phyloP scores from a whole-genome alignment of 352 stramenopile species.

The Phytophthora aleatoria region DNA sequence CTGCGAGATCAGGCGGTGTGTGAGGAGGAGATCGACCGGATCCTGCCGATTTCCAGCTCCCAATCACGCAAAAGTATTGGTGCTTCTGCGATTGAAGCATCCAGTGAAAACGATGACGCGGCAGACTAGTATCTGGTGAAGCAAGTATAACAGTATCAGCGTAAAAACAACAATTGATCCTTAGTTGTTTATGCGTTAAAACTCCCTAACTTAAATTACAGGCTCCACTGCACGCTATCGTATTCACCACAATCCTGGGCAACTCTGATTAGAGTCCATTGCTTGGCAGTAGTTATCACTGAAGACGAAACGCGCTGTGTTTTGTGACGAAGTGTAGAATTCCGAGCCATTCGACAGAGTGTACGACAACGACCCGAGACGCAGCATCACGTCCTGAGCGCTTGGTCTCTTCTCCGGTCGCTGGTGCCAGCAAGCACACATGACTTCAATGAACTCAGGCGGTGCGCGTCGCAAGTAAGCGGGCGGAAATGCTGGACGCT shows the following conservation, averaged over 20 bases:
- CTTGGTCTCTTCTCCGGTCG: slow-evolving; percentile 50
- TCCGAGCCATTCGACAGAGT: slow-evolving; percentile 45
- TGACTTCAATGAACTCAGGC: slow-evolving; percentile 67
- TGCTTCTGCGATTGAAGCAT: not conserved
- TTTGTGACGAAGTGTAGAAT: slow-evolving; percentile 37
- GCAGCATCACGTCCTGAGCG: slow-evolving; percentile 73
- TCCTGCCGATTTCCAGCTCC: slow-evolving; percentile 42
- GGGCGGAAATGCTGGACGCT: slow-evolving; percentile 56
- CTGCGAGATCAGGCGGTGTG: slow-evolving; percentile 53
- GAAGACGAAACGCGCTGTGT: slow-evolving; percentile 58
- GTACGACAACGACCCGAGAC: slow-evolving; percentile 64
- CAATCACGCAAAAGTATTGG: not conserved
- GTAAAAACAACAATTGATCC: not conserved
- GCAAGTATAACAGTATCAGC: not conserved
- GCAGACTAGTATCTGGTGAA: not conserved
- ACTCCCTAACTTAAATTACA: slow-evolving; percentile 17
- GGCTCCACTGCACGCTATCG: not conserved
- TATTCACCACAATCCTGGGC: slow-evolving; percentile 33
- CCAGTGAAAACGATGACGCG: not conserved
- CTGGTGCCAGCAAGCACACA: slow-evolving; percentile 69
- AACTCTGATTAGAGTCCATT: slow-evolving; percentile 68
- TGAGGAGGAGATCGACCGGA: slow-evolving; percentile 56
- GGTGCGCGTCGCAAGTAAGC: slow-evolving; percentile 54
- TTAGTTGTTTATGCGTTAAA: not conserved
- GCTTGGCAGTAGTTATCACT: slow-evolving; percentile 78